Base-by-base conservation (phyloP, 441 rosid genomes). In the Eutrema salsugineum region DNA sequence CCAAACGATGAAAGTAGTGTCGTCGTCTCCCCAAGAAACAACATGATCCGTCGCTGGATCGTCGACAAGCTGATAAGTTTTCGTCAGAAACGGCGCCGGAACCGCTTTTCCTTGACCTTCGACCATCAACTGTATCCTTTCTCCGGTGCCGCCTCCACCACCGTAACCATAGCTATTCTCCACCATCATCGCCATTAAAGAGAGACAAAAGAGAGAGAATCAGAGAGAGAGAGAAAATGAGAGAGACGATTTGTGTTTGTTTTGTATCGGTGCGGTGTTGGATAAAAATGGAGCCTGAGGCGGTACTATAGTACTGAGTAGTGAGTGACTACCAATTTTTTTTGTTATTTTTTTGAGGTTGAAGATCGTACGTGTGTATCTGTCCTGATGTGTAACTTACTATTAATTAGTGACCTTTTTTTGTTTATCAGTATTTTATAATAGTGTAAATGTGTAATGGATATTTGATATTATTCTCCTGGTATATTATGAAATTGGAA, bases 21-120 rank as follows among this genome's bases (percentile, higher is more conserved):
- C 89, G 55, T 94, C 97, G 67, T 94, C 92, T 0, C 95, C 97
- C 99, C 97, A 94, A 33, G 97, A 94, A 15, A 94, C 95, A n/a
- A 94, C 74, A 58, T 91, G 90, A 84, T 94, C 94, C 1, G 97
- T 88, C 74, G 81, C 1, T 5, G 93, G 95, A 81, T 94, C 99
- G 50, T 94, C 99, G 0, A 94, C 99, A 14, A 94, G 88, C 24
- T 91, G 95, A 77, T 94, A 94, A 1, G 99, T 94, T 79, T 94
- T 94, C 0, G 94, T 91, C 47, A 94, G 81, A 64, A 94, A 94
- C 5, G 97, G 97, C 0, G 99, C 94, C 0, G 99, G 97, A 27
- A 94, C 93, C 8, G 94, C 82, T 39, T 88, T 94, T 68, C 80
- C 75, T 76, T 89, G 96, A 24, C 91, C 85, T 72, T 90, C 99